Evolutionary conservation across 2,329 filamentous ascomycete genomes (phyloP).

Genomic region (Dactylella cylindrospora): DNA sequence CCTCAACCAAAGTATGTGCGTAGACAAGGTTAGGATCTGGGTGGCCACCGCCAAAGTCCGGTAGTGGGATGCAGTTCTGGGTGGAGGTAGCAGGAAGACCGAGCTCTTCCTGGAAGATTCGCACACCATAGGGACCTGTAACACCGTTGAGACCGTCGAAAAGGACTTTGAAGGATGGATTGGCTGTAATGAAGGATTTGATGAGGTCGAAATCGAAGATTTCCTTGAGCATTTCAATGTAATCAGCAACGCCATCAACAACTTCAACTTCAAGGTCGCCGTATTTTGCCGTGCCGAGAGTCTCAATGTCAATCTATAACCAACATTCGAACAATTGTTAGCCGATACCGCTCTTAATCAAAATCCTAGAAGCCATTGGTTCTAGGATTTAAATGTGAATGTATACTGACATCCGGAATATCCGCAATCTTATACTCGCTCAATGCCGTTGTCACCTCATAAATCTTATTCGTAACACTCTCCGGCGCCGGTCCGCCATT

Average conservation of each 20-base stretch:
- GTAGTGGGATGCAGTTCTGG: conserved; percentile 88
- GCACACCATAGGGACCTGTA: conserved; percentile 89
- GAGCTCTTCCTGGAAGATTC: conserved; percentile 92
- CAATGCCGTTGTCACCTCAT: conserved; percentile 82
- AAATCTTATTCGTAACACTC: conserved; percentile 97
- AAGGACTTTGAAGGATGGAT: conserved; percentile 92
- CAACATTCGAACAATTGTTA: too few species aligned
- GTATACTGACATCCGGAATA: conserved; percentile 76
- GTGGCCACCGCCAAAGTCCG: conserved; percentile 96
- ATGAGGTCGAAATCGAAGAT: conserved; percentile 98
- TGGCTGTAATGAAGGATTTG: conserved; percentile 82
- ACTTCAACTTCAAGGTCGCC: conserved; percentile 90
- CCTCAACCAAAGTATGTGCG: conserved; percentile 89
- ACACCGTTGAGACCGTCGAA: conserved; percentile 95
- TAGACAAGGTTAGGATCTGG: conserved; percentile 98
- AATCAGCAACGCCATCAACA: conserved; percentile 89
- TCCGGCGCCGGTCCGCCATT: conserved; percentile 96
- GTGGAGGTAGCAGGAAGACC: conserved; percentile 74
- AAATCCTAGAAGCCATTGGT: too few species aligned
- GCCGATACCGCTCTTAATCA: too few species aligned
- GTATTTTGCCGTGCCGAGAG: conserved; percentile 79
- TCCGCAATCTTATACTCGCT: conserved; percentile 89
- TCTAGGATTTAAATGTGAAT: too few species aligned
- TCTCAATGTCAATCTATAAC: conserved; percentile 65
- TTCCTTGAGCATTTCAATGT: conserved; percentile 91